phyloP scores from a whole-genome alignment of 495 filamentous ascomycete genomes.

The Entonaema liquescens region DNA sequence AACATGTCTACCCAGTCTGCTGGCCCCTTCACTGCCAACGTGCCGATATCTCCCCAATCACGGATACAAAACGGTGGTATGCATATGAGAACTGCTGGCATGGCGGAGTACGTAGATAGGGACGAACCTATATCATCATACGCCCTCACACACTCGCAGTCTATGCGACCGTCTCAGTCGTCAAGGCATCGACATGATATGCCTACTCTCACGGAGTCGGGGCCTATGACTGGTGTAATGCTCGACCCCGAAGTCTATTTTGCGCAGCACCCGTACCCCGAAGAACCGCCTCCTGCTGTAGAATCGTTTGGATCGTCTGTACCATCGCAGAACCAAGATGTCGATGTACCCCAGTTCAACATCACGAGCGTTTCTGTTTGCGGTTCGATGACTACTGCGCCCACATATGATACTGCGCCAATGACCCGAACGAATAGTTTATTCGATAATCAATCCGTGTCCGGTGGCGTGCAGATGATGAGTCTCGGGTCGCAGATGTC shows the following conservation, averaged over 20 bases:
- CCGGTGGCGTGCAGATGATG: conserved; percentile 53
- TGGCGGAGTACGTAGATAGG: conserved; percentile 35
- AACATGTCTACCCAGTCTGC: conserved; percentile 45
- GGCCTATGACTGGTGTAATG: conserved; percentile 32
- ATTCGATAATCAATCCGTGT: conserved; percentile 50
- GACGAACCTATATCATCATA: conserved; percentile 36
- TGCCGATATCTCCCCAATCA: conserved; percentile 39
- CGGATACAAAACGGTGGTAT: conserved; percentile 23
- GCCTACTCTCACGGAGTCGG: conserved; percentile 34
- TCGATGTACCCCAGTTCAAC: conserved; percentile 42
- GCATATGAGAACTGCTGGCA: conserved; percentile 34
- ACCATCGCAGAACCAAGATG: conserved; percentile 34
- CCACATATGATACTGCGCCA: conserved; percentile 53
- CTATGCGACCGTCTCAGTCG: conserved; percentile 36
- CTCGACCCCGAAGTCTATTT: conserved; percentile 44
- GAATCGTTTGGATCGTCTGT: conserved; percentile 28
- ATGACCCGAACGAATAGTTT: conserved; percentile 59
- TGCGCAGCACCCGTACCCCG: conserved; percentile 34
- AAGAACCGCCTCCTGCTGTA: conserved; percentile 20
- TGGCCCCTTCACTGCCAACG: conserved; percentile 40
- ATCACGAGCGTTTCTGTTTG: conserved; percentile 48
- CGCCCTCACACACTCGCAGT: conserved; percentile 31
- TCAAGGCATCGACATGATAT: conserved; percentile 40
- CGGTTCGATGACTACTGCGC: conserved; percentile 57
- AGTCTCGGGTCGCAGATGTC: conserved; percentile 55